Conservation (phyloP, 768 basidiomycete genomes). For the Collybia nuda region DNA sequence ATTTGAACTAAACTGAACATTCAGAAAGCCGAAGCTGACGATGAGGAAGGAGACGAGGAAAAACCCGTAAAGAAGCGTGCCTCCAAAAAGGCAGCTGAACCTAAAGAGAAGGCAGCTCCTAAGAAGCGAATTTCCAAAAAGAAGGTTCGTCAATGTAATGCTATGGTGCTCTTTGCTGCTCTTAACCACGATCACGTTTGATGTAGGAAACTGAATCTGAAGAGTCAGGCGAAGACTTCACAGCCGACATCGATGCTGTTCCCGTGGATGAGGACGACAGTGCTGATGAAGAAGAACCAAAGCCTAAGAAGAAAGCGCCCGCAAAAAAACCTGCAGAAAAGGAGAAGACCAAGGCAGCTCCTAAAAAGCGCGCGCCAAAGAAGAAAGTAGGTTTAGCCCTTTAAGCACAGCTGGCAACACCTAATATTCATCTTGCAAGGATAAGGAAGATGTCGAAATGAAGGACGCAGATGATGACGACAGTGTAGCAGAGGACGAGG, state of each 20-base stretch:
- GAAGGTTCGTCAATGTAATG: constrained; percentile 22
- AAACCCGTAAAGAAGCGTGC: constrained; percentile 45
- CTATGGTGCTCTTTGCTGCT: background rate
- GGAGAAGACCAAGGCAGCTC: constrained; percentile 38
- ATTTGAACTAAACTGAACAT: constrained; percentile 1
- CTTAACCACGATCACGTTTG: constrained; percentile 2
- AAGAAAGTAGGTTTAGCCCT: constrained; percentile 14
- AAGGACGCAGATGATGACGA: constrained; percentile 35
- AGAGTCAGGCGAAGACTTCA: constrained; percentile 45
- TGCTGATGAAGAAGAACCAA: constrained; percentile 34
- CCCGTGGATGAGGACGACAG: constrained; percentile 35
- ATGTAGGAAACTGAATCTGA: constrained; percentile 29
- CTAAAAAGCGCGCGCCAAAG: constrained; percentile 16
- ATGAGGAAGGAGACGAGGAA: constrained; percentile 26
- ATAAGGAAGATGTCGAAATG: constrained; percentile 43
- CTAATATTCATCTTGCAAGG: constrained; percentile 14
- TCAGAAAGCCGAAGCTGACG: constrained; percentile 28
- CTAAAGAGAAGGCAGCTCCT: constrained; percentile 38
- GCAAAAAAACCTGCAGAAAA: constrained; percentile 30
- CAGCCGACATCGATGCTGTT: constrained; percentile 38
- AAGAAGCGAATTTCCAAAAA: constrained; percentile 52
- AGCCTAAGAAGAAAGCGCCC: constrained; percentile 44
- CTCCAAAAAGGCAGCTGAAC: constrained; percentile 35
- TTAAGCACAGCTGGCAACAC: background rate
- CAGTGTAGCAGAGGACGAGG: constrained; percentile 45